phyloP scores from a whole-genome alignment of 139 green algal species.

The Deuterostichococcus epilithicus region DNA sequence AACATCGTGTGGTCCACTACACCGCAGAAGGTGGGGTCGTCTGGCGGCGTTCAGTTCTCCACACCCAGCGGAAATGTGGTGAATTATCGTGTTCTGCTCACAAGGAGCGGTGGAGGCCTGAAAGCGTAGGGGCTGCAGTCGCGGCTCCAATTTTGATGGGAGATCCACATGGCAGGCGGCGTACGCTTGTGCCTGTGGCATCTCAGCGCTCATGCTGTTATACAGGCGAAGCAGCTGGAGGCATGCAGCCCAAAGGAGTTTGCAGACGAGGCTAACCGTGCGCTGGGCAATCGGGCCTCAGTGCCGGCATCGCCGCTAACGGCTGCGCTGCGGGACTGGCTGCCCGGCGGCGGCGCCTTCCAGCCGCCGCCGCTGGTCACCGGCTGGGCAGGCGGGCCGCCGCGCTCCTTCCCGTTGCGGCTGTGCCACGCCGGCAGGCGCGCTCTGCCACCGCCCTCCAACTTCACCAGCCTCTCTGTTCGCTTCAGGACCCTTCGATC shows the following conservation, averaged over 20 bases:
- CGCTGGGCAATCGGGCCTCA: conserved; percentile 5
- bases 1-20: conserved; percentile 79
- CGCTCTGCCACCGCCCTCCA: not conserved
- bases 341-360: conserved; percentile 18
- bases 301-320: not conserved
- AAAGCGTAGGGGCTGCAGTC: too few relatives aligned
- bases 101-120: too few relatives aligned
- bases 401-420: conserved; percentile 60
- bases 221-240: conserved; percentile 54
- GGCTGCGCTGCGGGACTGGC: not conserved
- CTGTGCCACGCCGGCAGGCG: conserved; percentile 60
- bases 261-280: conserved; percentile 30
- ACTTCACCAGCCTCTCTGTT: too few relatives aligned
- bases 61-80: too few relatives aligned
- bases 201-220: too few relatives aligned
- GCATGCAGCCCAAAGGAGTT: conserved; percentile 2
- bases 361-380: conserved; percentile 44
- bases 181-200: too few relatives aligned
- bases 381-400: conserved; percentile 35
- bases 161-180: too few relatives aligned
- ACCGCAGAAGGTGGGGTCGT: conserved; percentile 21
- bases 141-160: too few relatives aligned
- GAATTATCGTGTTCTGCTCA: too few relatives aligned
- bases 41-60: too few relatives aligned
- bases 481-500: too few relatives aligned